These are phyloP conservation scores for Termitomyces sp. DNA, from an alignment of 768 basidiomycete species.

Conservation along the genomic window DNA sequence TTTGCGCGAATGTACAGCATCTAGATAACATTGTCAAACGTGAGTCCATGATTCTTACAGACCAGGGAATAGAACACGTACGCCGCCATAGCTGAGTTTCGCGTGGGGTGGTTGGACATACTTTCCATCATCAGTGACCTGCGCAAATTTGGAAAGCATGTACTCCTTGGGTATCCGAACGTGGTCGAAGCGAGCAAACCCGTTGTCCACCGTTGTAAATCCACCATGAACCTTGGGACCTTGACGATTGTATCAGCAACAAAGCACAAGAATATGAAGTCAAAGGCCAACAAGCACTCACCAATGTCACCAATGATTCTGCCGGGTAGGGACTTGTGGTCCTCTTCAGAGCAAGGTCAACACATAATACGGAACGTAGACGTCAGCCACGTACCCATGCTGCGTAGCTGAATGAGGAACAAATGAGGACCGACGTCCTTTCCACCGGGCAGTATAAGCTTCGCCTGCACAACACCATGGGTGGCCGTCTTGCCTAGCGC, in stretches of 20 bases:
- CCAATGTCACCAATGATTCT: constrained; percentile 70
- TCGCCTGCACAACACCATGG: constrained; percentile 73
- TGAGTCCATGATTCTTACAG: not conserved
- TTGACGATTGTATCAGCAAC: constrained; percentile 12
- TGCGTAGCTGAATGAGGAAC: constrained; percentile 67
- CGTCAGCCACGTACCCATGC: constrained; percentile 37
- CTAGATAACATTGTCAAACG: constrained; percentile 23
- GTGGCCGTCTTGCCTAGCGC: constrained; percentile 67
- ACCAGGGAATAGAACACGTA: constrained; percentile 26
- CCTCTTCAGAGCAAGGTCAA: constrained; percentile 30
- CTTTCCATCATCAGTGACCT: constrained; percentile 56
- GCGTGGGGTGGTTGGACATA: constrained; percentile 67
- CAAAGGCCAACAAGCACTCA: constrained; percentile 1
- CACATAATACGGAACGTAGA: not conserved
- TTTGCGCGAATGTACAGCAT: constrained; percentile 70
- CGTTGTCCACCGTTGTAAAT: constrained; percentile 52
- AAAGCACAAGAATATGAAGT: not conserved
- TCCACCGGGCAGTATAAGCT: constrained; percentile 57
- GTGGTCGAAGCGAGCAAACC: constrained; percentile 60
- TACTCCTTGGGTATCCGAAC: constrained; percentile 62
- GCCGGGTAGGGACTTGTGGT: constrained; percentile 55
- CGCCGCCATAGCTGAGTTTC: constrained; percentile 72
- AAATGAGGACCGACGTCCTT: constrained; percentile 66
- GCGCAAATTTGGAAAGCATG: constrained; percentile 73
- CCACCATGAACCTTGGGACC: constrained; percentile 56